phyloP scores from a whole-genome alignment of 163 green algal genomes.

The Chlorella variabilis region DNA sequence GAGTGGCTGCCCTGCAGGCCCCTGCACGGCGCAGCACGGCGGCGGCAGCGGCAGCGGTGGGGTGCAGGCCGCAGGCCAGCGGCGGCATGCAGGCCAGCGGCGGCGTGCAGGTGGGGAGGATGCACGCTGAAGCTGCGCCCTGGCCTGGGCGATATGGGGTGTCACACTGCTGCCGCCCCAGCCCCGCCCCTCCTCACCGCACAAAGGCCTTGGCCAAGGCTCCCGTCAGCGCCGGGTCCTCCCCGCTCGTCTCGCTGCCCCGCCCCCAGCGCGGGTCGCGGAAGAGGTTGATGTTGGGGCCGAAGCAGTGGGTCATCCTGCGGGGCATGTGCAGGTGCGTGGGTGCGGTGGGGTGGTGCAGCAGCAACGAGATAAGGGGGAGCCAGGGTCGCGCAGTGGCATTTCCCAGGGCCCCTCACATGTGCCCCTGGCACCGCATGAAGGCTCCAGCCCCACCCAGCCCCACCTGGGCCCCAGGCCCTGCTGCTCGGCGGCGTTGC shows the following conservation, averaged over 20 bases:
- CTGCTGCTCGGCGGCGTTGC: conserved; percentile 40
- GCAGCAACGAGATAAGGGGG: too few species aligned
- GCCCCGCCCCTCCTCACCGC: conserved; percentile 43
- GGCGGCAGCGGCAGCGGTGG: too few species aligned
- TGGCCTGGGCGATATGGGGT: too few species aligned
- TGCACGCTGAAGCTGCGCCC: too few species aligned
- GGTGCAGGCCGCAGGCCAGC: background rate
- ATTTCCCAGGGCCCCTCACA: too few species aligned
- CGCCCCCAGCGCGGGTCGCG: conserved; percentile 61
- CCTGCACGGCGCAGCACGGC: background rate
- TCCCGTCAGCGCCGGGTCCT: conserved; percentile 58
- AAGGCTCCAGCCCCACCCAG: too few species aligned
- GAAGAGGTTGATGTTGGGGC: conserved; percentile 66
- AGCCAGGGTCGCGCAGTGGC: too few species aligned
- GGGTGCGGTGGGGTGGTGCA: too few species aligned
- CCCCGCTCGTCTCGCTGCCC: conserved; percentile 51
- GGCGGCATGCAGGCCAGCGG: too few species aligned
- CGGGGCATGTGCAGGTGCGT: background rate
- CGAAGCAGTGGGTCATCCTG: conserved; percentile 56
- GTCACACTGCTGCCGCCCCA: too few species aligned
- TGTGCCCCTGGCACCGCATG: too few species aligned
- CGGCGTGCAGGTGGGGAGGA: too few species aligned
- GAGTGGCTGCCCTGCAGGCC: conserved; percentile 45
- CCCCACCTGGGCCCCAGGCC: conserved; percentile 6
- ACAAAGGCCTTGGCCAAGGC: conserved; percentile 49